Base-by-base conservation (phyloP, 2,329 filamentous ascomycete species). In the Penicillium olsonii region DNA sequence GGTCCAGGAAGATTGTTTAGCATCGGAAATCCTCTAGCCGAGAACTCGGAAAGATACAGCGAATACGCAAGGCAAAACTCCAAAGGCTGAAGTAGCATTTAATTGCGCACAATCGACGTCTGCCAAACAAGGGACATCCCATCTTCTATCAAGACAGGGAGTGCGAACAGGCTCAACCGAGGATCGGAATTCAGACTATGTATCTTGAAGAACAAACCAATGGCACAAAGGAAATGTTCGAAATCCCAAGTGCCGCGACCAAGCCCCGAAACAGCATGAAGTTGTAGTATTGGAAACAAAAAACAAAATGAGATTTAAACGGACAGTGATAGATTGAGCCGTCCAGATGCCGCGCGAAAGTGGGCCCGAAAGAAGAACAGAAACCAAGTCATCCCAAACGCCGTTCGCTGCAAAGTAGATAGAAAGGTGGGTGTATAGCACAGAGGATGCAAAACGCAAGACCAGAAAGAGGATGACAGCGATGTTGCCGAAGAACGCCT, bases 371-470 rank as follows among this genome's bases (percentile, higher is more conserved):
- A 48, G 34, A 43, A 8, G 22, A 24, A 24, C 5, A 24, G 5
- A 50, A 45, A 37, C 31, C 11, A 20, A 52, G 29, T 31, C 29
- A 33, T 35, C 57, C 50, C 31, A 41, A 56, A 62, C 60, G 60
- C 60, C 60, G 48, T 52, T 51, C 60, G 57, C 57, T 62, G 55
- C 57, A 54, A 46, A 43, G 46, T 52, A 33, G 42, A 45, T 49
- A 31, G 48, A 46, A 52, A 45, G 37, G 18, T 41, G 42, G 35
- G 55, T 54, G 42, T 55, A 60, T 60, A 53, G 26, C 50, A 53
- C 55, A 53, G 41, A 53, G 41, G 42, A 49, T 37, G 41, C 33
- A 41, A 12, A 48, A 38, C 22, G 33, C 31, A 31, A 31, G 12
- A 31, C 29, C 29, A 15, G 39, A 33, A 45, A 20, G 33, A n/a